Conservation (phyloP, 1,284 basidiomycete genomes). For the Leccinum pallidistipes region DNA sequence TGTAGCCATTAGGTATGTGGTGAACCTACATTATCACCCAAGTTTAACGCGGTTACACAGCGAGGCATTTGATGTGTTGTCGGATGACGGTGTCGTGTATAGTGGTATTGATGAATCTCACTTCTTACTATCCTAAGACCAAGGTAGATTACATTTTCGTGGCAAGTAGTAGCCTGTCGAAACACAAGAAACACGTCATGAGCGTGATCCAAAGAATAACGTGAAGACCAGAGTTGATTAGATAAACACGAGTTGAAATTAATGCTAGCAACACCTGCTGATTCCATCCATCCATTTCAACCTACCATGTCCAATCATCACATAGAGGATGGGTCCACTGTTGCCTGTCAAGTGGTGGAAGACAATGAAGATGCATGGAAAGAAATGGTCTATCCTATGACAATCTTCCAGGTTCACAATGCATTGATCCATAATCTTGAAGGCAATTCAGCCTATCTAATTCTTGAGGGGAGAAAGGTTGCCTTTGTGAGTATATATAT, state of each 20-base stretch:
- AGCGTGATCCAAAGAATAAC: neutral
- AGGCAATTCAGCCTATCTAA: neutral
- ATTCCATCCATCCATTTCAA: neutral
- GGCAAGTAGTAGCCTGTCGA: neutral
- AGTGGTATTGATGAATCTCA: slow-evolving; percentile 69
- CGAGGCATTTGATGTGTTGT: slow-evolving; percentile 65
- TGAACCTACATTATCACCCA: neutral
- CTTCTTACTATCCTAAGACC: slow-evolving; percentile 36
- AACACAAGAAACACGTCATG: neutral
- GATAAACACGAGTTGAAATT: slow-evolving; percentile 6
- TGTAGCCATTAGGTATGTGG: slow-evolving; percentile 46
- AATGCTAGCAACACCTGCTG: neutral
- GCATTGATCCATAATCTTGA: neutral
- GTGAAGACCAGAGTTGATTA: slow-evolving; percentile 10
- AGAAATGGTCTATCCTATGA: slow-evolving; percentile 21
- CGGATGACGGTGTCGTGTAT: slow-evolving; percentile 68
- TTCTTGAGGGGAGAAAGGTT: slow-evolving; percentile 15
- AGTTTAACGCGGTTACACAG: slow-evolving; percentile 35
- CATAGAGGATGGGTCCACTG: slow-evolving; percentile 1
- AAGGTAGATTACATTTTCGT: neutral
- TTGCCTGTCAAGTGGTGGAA: neutral
- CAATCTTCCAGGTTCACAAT: slow-evolving; percentile 25
- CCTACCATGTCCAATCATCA: slow-evolving; percentile 17
- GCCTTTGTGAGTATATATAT: slow-evolving; percentile 19
- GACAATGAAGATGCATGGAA: slow-evolving; percentile 5